phyloP scores from a whole-genome alignment of 2,329 filamentous ascomycete species.

The Rugonectria rugulosa region DNA sequence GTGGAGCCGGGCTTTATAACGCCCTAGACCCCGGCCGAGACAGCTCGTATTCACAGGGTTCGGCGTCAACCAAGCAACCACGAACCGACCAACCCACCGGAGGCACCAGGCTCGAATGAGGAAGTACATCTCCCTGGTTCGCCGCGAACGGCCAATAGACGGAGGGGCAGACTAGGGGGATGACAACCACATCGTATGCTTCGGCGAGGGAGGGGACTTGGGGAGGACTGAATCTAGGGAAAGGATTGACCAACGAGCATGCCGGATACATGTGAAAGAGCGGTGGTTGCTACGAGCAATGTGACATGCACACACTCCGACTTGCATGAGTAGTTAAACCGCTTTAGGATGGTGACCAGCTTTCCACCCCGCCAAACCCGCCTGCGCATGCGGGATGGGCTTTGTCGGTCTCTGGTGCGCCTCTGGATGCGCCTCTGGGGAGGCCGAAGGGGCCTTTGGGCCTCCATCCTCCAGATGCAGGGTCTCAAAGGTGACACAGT shows the following conservation, averaged over 20 bases:
- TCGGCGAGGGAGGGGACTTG: background rate
- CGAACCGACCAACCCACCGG: background rate
- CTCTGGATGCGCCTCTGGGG: too few species aligned
- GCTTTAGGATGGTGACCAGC: background rate
- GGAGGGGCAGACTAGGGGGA: background rate
- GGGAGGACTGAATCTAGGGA: background rate
- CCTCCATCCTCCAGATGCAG: too few species aligned
- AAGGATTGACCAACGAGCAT: background rate
- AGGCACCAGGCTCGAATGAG: background rate
- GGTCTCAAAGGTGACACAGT: too few species aligned
- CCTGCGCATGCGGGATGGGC: background rate
- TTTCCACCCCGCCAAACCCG: background rate
- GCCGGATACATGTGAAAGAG: background rate
- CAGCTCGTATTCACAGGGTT: conserved; percentile 1
- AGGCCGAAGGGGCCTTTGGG: too few species aligned
- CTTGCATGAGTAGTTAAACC: background rate
- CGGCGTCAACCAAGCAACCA: conserved; percentile 4
- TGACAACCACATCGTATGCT: background rate
- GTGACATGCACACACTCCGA: background rate
- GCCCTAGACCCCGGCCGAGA: background rate
- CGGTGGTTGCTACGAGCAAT: background rate
- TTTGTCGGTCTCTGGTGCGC: too few species aligned
- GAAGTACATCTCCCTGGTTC: background rate
- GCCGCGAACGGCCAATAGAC: background rate
- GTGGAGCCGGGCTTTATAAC: background rate